Percentiles rank a stretch among this genome's conserved stretches.
Evolutionary conservation across 202 grass and related monocot species (phyloP).

Genomic region (Elaeis oleifera): DNA sequence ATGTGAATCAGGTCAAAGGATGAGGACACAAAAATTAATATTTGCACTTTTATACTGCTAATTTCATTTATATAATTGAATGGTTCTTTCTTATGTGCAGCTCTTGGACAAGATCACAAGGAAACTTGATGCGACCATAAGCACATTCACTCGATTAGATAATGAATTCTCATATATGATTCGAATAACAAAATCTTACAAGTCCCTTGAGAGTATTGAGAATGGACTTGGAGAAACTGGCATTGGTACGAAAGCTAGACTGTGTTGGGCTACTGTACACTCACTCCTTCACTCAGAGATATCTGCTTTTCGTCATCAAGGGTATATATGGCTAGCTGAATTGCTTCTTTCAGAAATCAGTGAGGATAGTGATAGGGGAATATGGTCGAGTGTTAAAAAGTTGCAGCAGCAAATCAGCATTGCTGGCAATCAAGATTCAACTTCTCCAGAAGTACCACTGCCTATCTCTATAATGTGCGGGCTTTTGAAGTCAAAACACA

Average conservation of each 20-base stretch:
- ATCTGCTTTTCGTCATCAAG: constrained; percentile 84
- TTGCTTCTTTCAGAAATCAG: constrained; percentile 87
- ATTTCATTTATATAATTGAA: constrained; percentile 25
- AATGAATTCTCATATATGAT: constrained; percentile 87
- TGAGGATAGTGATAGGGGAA: constrained; percentile 50
- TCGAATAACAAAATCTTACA: constrained; percentile 70
- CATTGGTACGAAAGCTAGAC: constrained; percentile 46
- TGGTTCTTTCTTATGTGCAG: constrained; percentile 42
- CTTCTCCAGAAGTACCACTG: constrained; percentile 68
- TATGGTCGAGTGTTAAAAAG: constrained; percentile 77
- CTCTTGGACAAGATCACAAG: constrained; percentile 72
- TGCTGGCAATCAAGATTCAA: constrained; percentile 69
- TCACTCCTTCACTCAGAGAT: constrained; percentile 86
- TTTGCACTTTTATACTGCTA: background rate
- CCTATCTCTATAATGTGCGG: constrained; percentile 82
- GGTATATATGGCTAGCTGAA: constrained; percentile 98
- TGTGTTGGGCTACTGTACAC: constrained; percentile 81
- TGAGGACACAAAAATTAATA: too few species aligned
- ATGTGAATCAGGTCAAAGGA: too few species aligned
- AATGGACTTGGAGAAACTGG: constrained; percentile 60
- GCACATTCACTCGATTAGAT: constrained; percentile 76
- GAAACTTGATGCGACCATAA: constrained; percentile 71
- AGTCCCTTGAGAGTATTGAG: constrained; percentile 67
- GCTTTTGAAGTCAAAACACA: constrained; percentile 91
- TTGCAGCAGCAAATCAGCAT: constrained; percentile 71